Conservation (phyloP, 176 grass and related monocot genomes). For the Zea mays region Zm-B73-REFERENCE-NAM-5.0 NC_050099.1:169265501-169266000, state of each 20-base stretch:
- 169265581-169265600: constrained; percentile 5
- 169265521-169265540: background rate
- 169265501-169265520: too few species aligned
- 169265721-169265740: background rate
- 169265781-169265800: constrained; percentile 13
- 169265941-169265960: background rate
- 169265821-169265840: too few species aligned
- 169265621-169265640: constrained; percentile 14
- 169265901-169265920: background rate
- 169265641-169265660: background rate
- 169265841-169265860: background rate
- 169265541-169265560: too few species aligned
- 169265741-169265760: background rate
- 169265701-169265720: constrained; percentile 43
- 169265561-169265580: background rate
- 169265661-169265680: constrained; percentile 21
- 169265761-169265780: background rate
- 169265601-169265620: too few species aligned
- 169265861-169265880: background rate
- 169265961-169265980: too few species aligned
- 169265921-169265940: constrained; percentile 21
- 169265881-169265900: background rate
- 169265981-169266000: constrained; percentile 31
- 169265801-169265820: too few species aligned
- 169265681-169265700: constrained; percentile 28